Conservation (phyloP, 768 basidiomycete genomes). For the Nevesoporus exiguus region DNA sequence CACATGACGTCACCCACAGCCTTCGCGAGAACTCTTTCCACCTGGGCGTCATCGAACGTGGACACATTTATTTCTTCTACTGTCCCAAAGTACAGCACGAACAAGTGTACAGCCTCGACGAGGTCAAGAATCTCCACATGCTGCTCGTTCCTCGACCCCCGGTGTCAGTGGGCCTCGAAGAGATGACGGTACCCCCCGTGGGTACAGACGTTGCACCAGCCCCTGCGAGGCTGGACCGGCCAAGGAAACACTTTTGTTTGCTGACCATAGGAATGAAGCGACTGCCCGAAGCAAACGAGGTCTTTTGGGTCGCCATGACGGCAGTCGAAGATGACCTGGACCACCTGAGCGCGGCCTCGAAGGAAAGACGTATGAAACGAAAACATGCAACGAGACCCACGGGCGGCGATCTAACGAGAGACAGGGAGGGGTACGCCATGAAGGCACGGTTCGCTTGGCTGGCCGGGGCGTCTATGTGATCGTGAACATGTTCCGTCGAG, state of each 20-base stretch:
- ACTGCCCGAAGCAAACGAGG: constrained; percentile 45
- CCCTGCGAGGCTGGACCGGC: not conserved
- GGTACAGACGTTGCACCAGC: constrained; percentile 38
- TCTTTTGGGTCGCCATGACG: constrained; percentile 43
- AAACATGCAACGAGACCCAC: too few species aligned
- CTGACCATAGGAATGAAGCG: constrained; percentile 57
- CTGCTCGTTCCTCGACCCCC: not conserved
- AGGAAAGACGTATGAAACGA: constrained; percentile 56
- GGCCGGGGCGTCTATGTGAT: constrained; percentile 60
- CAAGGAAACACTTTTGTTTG: constrained; percentile 47
- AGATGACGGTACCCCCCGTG: constrained; percentile 40
- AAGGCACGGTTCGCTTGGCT: constrained; percentile 49
- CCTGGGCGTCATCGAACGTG: constrained; percentile 28
- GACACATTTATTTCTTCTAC: not conserved
- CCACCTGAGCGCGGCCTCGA: not conserved
- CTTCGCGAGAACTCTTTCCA: too few species aligned
- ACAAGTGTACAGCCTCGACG: constrained; percentile 45
- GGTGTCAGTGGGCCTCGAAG: not conserved
- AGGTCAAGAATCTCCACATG: constrained; percentile 46
- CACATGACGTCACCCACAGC: constrained; percentile 11
- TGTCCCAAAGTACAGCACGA: constrained; percentile 39
- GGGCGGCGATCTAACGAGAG: constrained; percentile 33
- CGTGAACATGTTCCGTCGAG: constrained; percentile 44
- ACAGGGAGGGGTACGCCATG: constrained; percentile 45
- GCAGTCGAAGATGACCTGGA: constrained; percentile 30